A percentile compares a stretch with the other conserved stretches of the same genome.
phyloP scores from a whole-genome alignment of 768 basidiomycete species.

The Collybia mongolica region DNA sequence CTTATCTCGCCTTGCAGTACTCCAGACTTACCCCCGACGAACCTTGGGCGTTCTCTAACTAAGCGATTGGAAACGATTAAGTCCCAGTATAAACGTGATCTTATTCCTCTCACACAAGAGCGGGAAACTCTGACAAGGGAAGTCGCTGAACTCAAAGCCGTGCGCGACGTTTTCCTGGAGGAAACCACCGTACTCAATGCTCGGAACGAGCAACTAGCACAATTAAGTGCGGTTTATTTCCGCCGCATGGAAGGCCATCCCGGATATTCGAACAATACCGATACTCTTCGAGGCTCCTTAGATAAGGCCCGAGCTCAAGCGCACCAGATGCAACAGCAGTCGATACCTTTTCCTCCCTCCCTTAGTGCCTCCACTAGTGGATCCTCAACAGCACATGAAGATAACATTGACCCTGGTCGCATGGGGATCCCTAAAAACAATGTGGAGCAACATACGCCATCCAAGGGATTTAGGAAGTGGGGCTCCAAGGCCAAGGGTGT shows the following conservation, averaged over 20 bases:
- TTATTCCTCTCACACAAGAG: constrained; percentile 80
- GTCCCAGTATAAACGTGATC: constrained; percentile 82
- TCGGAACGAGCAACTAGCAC: constrained; percentile 90
- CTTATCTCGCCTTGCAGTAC: constrained; percentile 18
- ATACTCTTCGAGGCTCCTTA: constrained; percentile 19
- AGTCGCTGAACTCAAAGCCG: constrained; percentile 81
- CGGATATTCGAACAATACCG: constrained; percentile 31
- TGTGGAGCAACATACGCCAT: constrained; percentile 43
- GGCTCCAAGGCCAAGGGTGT: constrained; percentile 51
- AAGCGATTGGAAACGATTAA: constrained; percentile 86
- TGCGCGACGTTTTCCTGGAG: constrained; percentile 84
- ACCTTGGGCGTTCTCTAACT: constrained; percentile 70
- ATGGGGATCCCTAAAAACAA: constrained; percentile 45
- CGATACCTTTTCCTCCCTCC: constrained; percentile 29
- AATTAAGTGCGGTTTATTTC: constrained; percentile 80
- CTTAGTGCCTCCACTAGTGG: constrained; percentile 42
- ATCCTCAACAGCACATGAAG: constrained; percentile 51
- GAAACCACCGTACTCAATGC: constrained; percentile 90
- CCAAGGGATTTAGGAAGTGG: constrained; percentile 68
- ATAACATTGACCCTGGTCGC: constrained; percentile 34
- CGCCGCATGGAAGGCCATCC: constrained; percentile 68
- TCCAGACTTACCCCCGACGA: constrained; percentile 39
- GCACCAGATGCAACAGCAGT: constrained; percentile 27
- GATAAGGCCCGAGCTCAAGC: constrained; percentile 26
- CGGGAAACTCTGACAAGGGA: constrained; percentile 79